phyloP scores from a whole-genome alignment of 331 rosid species.

The Arachis monticola region DNA sequence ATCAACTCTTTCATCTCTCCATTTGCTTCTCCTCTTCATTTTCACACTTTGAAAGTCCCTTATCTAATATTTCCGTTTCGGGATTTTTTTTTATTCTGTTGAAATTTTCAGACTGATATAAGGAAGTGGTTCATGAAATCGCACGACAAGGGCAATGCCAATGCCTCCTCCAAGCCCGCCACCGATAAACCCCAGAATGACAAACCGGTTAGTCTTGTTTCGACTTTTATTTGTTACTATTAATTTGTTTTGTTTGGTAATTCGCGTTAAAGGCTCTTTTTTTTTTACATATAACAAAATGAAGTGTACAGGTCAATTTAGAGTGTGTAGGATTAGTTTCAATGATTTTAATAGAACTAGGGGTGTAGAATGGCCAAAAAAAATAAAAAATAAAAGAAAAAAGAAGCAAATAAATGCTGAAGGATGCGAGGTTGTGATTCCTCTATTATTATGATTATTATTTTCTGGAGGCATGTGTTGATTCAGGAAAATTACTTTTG shows the following conservation, averaged over 20 bases:
- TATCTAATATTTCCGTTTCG: not conserved
- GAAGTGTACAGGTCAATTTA: constrained; percentile 5
- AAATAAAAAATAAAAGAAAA: too few species aligned
- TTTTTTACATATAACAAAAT: not conserved
- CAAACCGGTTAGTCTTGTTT: constrained; percentile 54
- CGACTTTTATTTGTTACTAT: not conserved
- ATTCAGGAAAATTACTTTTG: constrained; percentile 3
- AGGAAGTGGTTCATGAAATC: constrained; percentile 98
- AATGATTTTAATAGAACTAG: constrained; percentile 6
- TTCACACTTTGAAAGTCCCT: not conserved
- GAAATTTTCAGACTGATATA: constrained; percentile 65
- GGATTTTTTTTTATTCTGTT: not conserved
- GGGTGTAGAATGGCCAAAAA: not conserved
- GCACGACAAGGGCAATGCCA: constrained; percentile 63
- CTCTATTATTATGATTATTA: constrained; percentile 10
- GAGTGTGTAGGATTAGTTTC: constrained; percentile 23
- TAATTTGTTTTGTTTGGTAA: not conserved
- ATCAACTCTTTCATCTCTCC: constrained; percentile 5
- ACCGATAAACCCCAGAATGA: constrained; percentile 49
- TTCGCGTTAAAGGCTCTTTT: not conserved
- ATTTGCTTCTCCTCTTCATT: not conserved
- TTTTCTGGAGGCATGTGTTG: not conserved
- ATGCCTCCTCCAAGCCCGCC: constrained; percentile 47
- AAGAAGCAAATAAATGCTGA: not conserved
- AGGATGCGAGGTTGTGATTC: constrained; percentile 10